Evolutionary conservation across 2,329 filamentous ascomycete species (phyloP), one percentile per base, ranked within the genome.

Genomic region (Grosmannia clavigera): DNA sequence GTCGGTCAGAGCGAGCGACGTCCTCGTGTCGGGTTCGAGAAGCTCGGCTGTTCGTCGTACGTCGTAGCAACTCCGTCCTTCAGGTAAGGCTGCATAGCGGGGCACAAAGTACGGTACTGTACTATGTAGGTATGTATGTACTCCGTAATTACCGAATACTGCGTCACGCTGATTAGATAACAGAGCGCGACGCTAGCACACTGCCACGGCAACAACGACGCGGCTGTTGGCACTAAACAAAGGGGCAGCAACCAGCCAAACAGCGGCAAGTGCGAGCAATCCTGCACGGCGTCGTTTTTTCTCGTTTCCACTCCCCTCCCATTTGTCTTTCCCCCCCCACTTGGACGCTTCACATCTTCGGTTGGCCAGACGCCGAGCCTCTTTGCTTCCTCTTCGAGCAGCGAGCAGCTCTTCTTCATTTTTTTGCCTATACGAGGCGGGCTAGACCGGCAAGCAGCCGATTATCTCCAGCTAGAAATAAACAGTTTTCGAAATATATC

Each of bases 141-240:
- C 19, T 22, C 22, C 22, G 22, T 22, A 22, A 22, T 22, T 22
- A 22, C 22, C 22, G 22, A 22, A 22, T 22, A 22, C 22, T 22
- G 40, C 16, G 43, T 14, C 27, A 31, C 33, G 48, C 48, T 22
- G 48, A 27, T 14, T 11, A 51, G 48, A 25, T 51, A 51, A 14
- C 46, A 50, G 46, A 22, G 19, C 46, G 46, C n/a, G 27, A 25
- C 43, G 40, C 40, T 48, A 50, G 25, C 27, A 40, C 38, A 50
- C 55, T 58, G 43, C 46, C 27, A 51, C 56, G 56, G 43, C 56
- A 58, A 58, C 55, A 51, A 11, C 55, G 38, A 40, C 38, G 38
- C 38, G 55, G 55, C 33, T 35, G 29, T 14, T 22, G 25, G 43
- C 43, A 38, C 46, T 51, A 58, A 58, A 58, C 46, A 58, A 58